These are phyloP conservation scores for Suillus discolor DNA, from an alignment of 768 basidiomycete species.

Conservation along the genomic window DNA sequence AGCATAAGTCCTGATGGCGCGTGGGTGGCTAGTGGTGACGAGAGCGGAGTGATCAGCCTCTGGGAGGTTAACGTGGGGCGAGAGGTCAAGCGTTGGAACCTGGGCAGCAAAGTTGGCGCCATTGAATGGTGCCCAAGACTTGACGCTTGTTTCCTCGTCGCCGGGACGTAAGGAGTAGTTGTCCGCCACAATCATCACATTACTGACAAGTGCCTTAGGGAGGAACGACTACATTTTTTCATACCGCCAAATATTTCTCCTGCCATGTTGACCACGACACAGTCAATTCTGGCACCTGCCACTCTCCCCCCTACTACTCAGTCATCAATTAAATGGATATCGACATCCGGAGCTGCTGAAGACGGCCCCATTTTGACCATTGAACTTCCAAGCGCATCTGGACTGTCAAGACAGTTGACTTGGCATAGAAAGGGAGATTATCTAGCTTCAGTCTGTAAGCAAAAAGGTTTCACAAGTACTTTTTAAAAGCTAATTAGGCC, in stretches of 20 bases:
- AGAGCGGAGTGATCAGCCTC: slow-evolving; percentile 79
- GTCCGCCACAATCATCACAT: slow-evolving; percentile 10
- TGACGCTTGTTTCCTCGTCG: slow-evolving; percentile 79
- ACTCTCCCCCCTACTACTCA: slow-evolving; percentile 62
- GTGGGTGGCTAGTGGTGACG: slow-evolving; percentile 93
- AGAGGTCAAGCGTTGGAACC: slow-evolving; percentile 85
- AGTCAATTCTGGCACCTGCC: slow-evolving; percentile 60
- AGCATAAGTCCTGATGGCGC: slow-evolving; percentile 85
- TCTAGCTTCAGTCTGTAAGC: slow-evolving; percentile 91
- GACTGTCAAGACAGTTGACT: slow-evolving; percentile 74
- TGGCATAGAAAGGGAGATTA: slow-evolving; percentile 98
- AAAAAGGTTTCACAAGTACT: not conserved
- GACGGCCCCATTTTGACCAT: slow-evolving; percentile 64
- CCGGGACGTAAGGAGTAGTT: slow-evolving; percentile 65
- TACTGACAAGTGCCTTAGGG: slow-evolving; percentile 48
- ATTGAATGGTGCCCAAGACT: slow-evolving; percentile 93
- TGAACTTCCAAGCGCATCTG: slow-evolving; percentile 64
- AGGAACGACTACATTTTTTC: slow-evolving; percentile 78
- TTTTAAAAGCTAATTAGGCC: slow-evolving; percentile 12
- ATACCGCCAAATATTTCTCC: slow-evolving; percentile 78
- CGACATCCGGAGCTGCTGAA: slow-evolving; percentile 48
- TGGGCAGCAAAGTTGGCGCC: slow-evolving; percentile 77
- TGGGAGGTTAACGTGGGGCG: slow-evolving; percentile 93
- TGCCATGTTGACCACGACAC: slow-evolving; percentile 57
- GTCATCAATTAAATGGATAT: slow-evolving; percentile 73